Conservation (phyloP, 768 basidiomycete species). For the Pulveroboletus ravenelii region DNA sequence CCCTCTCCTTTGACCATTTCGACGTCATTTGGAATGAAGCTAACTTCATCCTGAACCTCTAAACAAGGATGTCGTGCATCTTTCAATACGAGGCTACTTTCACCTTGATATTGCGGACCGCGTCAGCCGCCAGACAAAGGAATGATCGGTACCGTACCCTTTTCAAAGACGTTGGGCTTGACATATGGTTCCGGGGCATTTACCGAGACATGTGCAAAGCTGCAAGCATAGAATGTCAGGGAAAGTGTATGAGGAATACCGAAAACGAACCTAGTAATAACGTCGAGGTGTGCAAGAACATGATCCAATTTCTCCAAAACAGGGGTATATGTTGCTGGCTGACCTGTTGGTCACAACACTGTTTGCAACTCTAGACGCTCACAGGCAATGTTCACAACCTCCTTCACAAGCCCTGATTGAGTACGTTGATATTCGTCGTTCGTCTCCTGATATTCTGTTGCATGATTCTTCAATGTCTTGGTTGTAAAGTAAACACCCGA, state of each 20-base stretch:
- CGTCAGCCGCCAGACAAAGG: neutral
- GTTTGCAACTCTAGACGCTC: constrained; percentile 22
- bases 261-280: constrained; percentile 71
- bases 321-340: constrained; percentile 84
- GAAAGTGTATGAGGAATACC: neutral
- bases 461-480: constrained; percentile 59
- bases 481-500: constrained; percentile 90
- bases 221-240: constrained; percentile 26
- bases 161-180: constrained; percentile 75
- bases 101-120: constrained; percentile 41
- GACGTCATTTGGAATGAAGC: constrained; percentile 93
- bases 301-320: constrained; percentile 82
- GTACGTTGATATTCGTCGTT: constrained; percentile 66
- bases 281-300: constrained; percentile 85
- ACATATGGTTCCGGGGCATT: constrained; percentile 86
- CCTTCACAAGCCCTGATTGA: constrained; percentile 82
- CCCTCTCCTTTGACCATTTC: constrained; percentile 91
- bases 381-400: constrained; percentile 92
- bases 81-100: constrained; percentile 72
- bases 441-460: constrained; percentile 66
- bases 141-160: constrained; percentile 43
- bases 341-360: neutral
- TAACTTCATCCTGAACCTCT: constrained; percentile 93
- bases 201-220: constrained; percentile 88
- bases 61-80: constrained; percentile 95